These are phyloP conservation scores for Colletotrichum chlorophyti DNA, from an alignment of 2,329 filamentous ascomycete species.

Conservation along the genomic window DNA sequence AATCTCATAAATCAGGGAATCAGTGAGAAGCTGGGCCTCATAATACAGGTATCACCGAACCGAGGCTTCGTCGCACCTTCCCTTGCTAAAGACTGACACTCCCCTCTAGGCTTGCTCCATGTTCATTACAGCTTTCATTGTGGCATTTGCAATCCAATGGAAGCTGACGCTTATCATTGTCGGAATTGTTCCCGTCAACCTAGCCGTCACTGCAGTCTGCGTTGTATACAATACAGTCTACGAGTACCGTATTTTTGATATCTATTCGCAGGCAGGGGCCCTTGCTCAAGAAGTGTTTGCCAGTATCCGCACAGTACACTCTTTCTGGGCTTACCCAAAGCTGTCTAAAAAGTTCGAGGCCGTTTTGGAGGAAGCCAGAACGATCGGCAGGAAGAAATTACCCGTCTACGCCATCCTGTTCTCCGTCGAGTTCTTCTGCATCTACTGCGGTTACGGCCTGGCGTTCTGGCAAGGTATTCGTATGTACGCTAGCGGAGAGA, in stretches of 20 bases:
- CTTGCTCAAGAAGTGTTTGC: too few species aligned
- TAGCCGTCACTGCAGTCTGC: slow-evolving; percentile 46
- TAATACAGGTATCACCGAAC: too few species aligned
- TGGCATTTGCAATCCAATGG: slow-evolving; percentile 49
- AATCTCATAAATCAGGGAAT: slow-evolving; percentile 53
- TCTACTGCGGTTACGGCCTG: slow-evolving; percentile 54
- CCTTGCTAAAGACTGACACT: too few species aligned
- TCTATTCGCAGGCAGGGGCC: slow-evolving; percentile 50
- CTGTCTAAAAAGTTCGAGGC: slow-evolving; percentile 48
- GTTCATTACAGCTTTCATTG: slow-evolving; percentile 47
- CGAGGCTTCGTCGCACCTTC: too few species aligned
- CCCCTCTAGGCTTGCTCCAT: slow-evolving; percentile 46
- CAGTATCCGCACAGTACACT: slow-evolving; percentile 56
- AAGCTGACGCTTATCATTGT: slow-evolving; percentile 52
- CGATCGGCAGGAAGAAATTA: slow-evolving; percentile 50
- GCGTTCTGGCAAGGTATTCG: slow-evolving; percentile 60
- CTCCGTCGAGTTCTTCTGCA: slow-evolving; percentile 53
- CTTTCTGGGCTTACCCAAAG: slow-evolving; percentile 55
- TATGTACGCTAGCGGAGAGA: slow-evolving; percentile 53
- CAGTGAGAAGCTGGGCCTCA: slow-evolving; percentile 51
- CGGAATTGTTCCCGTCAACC: slow-evolving; percentile 48
- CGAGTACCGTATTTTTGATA: slow-evolving; percentile 51
- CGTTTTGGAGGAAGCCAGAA: slow-evolving; percentile 47
- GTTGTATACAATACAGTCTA: slow-evolving; percentile 47
- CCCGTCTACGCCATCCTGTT: slow-evolving; percentile 51